These are phyloP conservation scores for Puccinia horiana DNA, from an alignment of 1,284 basidiomycete genomes.

Conservation along the genomic window DNA sequence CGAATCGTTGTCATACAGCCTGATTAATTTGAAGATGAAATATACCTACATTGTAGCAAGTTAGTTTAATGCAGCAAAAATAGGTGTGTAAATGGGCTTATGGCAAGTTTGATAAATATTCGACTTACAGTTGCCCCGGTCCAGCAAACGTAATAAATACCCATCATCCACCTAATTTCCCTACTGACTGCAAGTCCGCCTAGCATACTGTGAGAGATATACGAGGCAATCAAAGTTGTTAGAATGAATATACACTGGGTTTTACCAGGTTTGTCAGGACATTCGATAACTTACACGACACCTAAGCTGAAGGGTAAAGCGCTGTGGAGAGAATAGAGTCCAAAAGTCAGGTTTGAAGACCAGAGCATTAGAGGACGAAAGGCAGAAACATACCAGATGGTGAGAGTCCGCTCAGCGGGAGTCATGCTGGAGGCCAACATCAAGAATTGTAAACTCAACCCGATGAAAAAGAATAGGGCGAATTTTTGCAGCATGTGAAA, in stretches of 20 bases:
- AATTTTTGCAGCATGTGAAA: slow-evolving; percentile 50
- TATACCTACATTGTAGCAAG: slow-evolving; percentile 10
- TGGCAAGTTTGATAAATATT: background rate
- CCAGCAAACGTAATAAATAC: slow-evolving; percentile 33
- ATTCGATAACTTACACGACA: slow-evolving; percentile 10
- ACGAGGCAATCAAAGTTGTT: background rate
- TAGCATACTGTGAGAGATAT: slow-evolving; percentile 17
- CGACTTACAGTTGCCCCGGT: slow-evolving; percentile 16
- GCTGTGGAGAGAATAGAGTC: background rate
- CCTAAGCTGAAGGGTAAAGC: slow-evolving; percentile 19
- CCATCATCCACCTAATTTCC: slow-evolving; percentile 43
- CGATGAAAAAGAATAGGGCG: slow-evolving; percentile 42
- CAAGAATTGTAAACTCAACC: slow-evolving; percentile 40
- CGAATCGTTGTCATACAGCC: slow-evolving; percentile 22
- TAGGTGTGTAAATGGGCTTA: background rate
- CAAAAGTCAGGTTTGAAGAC: background rate
- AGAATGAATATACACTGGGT: background rate
- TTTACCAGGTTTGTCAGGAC: background rate
- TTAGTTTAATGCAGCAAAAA: background rate
- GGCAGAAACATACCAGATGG: slow-evolving; percentile 21
- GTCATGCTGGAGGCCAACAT: slow-evolving; percentile 28
- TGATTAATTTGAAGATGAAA: slow-evolving; percentile 33
- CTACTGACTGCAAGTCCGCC: slow-evolving; percentile 34
- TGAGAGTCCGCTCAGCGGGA: background rate
- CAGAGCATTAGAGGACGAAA: background rate